These are phyloP conservation scores for Oryza officinalis DNA, from an alignment of 176 grass and related monocot genomes.

Conservation along the genomic window DNA sequence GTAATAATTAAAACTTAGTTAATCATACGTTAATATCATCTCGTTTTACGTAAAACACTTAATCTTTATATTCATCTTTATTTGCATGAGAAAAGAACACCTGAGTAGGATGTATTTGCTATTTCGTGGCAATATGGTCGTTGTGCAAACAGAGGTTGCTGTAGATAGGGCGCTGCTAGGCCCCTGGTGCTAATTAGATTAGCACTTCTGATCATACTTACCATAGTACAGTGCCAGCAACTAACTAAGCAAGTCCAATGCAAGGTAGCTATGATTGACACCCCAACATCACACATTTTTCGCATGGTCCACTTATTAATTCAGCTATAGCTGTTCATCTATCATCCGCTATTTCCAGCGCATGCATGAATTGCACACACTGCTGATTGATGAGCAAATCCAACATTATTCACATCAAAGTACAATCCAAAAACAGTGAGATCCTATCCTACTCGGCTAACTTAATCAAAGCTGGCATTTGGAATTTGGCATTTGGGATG, in stretches of 20 bases:
- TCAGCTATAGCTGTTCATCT: not conserved
- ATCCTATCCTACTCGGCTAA: not conserved
- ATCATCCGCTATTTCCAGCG: not conserved
- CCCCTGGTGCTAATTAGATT: too few species aligned
- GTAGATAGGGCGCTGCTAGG: too few species aligned
- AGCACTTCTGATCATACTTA: too few species aligned
- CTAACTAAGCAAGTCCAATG: not conserved
- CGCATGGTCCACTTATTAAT: not conserved
- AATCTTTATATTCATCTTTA: too few species aligned
- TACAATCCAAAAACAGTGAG: not conserved
- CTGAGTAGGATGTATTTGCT: too few species aligned
- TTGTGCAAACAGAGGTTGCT: too few species aligned
- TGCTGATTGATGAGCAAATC: not conserved
- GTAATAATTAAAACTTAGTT: too few species aligned
- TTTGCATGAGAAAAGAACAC: too few species aligned
- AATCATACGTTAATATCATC: too few species aligned
- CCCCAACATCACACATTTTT: not conserved
- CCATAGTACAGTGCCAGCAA: too few species aligned
- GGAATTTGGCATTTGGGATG: not conserved
- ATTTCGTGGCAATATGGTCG: too few species aligned
- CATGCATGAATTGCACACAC: not conserved
- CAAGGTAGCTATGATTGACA: not conserved
- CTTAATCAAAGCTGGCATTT: not conserved
- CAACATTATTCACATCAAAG: not conserved
- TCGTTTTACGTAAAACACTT: too few species aligned